Conservation (phyloP, 208 protist species). For the Kentomonas sorsogonicus region DNA sequence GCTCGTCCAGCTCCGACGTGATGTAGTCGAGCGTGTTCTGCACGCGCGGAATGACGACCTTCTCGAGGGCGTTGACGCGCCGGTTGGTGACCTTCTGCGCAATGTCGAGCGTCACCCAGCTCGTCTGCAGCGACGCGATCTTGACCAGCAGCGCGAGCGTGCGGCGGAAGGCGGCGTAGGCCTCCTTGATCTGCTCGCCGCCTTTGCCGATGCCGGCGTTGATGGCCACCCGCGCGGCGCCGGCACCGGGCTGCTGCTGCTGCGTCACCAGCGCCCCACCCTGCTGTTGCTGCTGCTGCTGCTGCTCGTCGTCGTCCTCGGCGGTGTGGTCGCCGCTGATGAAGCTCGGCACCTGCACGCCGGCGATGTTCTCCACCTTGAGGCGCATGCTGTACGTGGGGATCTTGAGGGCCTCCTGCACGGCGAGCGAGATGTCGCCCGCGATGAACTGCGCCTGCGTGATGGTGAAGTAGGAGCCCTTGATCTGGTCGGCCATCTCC, state of each 20-base stretch:
- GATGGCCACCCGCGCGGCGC: slow-evolving; percentile 17
- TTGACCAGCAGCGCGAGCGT: slow-evolving; percentile 92
- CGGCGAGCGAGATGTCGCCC: slow-evolving; percentile 93
- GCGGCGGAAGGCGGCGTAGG: slow-evolving; percentile 84
- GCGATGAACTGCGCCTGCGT: slow-evolving; percentile 95
- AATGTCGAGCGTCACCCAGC: slow-evolving; percentile 96
- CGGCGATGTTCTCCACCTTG: slow-evolving; percentile 96
- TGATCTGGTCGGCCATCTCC: slow-evolving; percentile 83
- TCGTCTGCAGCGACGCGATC: slow-evolving; percentile 96
- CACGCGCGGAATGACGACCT: slow-evolving; percentile 97
- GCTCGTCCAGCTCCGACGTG: slow-evolving; percentile 97
- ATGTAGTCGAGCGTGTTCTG: slow-evolving; percentile 98
- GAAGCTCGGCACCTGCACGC: slow-evolving; percentile 97
- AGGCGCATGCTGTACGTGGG: slow-evolving; percentile 87
- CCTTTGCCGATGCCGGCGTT: slow-evolving; percentile 94
- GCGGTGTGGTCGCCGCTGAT: slow-evolving; percentile 18
- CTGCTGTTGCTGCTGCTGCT: not conserved
- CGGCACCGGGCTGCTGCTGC: not conserved
- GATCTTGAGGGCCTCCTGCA: slow-evolving; percentile 92
- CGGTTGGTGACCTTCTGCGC: slow-evolving; percentile 99
- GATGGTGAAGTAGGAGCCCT: slow-evolving; percentile 92
- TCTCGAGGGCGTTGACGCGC: slow-evolving; percentile 99
- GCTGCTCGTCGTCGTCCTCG: slow-evolving; percentile 8
- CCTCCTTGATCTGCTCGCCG: slow-evolving; percentile 94
- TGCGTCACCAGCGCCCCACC: not conserved